Evolutionary conservation across 2,329 filamentous ascomycete genomes (phyloP), one percentile per base, ranked within the genome.

Genomic region (Cordyceps farinosa): DNA sequence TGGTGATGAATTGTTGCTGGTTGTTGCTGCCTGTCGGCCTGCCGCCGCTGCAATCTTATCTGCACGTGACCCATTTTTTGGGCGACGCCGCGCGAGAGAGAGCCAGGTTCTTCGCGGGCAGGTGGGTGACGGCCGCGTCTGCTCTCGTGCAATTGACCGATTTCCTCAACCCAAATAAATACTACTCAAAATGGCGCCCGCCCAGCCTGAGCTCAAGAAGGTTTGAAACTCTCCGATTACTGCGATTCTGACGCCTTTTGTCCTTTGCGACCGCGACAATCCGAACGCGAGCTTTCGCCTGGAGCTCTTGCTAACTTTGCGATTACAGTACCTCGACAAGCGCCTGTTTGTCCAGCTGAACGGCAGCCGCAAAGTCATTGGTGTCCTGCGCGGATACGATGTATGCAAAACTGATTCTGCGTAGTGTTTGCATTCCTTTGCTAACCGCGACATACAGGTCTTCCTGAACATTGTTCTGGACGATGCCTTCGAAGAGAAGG

Each of bases 171-270:
- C 65, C 52, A 65, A 65, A 63, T 65, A 40, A 65, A 66, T 65
- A 72, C 65, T 70, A 69, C 70, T 76, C 81, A 90, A 83, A 69
- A 99, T 99, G 95, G 92, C 95, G 81, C 94, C 96, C 88, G 93
- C 95, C 76, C 95, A 98, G 81, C 95, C 95, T 72, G 96, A 99
- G 82, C 87, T 99, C 67, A 99, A 98, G 82, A 99, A 98, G 88
- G 95, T 96, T 79, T 32, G 69, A 45, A 1, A 6, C 45, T 0
- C 64, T 10, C 5, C 11, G 1, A 13, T 44, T 17, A 6, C 36
- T 6, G 30, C 17, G n/a, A 22, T 32, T 40, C n/a, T 32, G 22
- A 3, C 1, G 3, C 8, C 10, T 54, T 48, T 29, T 10, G 17
- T 30, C 13, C 40, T 10, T 30, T 29, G 44, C 3, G 45, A 50